These are phyloP conservation scores for Hyphodiscus hymeniophilus DNA, from an alignment of 495 filamentous ascomycete genomes.

Conservation along the genomic window DNA sequence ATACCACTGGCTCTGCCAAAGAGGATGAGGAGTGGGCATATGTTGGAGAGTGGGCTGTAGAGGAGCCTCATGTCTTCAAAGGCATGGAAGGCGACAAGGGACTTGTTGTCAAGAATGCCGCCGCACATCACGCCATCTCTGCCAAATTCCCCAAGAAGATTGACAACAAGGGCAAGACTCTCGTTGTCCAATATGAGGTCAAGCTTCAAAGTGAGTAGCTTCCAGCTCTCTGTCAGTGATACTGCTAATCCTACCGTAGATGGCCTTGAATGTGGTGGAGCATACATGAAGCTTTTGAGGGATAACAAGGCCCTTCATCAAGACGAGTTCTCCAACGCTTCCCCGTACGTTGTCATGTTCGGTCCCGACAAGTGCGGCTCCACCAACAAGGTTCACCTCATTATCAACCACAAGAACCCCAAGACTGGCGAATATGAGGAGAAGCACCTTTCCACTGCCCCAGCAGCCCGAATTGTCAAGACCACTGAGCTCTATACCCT, in stretches of 20 bases:
- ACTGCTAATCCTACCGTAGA: conserved; percentile 25
- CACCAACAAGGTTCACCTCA: conserved; percentile 99
- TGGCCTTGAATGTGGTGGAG: conserved; percentile 96
- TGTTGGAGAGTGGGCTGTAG: conserved; percentile 91
- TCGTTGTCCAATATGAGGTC: conserved; percentile 99
- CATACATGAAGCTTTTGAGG: conserved; percentile 97
- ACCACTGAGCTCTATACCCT: conserved; percentile 90
- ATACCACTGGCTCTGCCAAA: conserved; percentile 53
- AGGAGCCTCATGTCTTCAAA: conserved; percentile 88
- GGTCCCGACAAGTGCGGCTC: conserved; percentile 98
- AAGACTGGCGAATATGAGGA: conserved; percentile 99
- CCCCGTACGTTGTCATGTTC: conserved; percentile 99
- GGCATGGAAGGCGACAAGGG: conserved; percentile 95
- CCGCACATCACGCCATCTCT: conserved; percentile 98
- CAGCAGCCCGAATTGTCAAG: conserved; percentile 81
- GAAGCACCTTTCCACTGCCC: conserved; percentile 89
- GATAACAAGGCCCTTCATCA: conserved; percentile 95
- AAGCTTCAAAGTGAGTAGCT: conserved; percentile 85
- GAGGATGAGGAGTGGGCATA: conserved; percentile 97
- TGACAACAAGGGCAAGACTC: conserved; percentile 90
- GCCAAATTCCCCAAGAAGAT: conserved; percentile 97
- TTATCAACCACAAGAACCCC: conserved; percentile 99
- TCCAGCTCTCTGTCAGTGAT: background rate
- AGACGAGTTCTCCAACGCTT: conserved; percentile 96
- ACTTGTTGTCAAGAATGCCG: conserved; percentile 92